Evolutionary conservation across 495 filamentous ascomycete genomes (phyloP), one percentile per base, ranked within the genome.

Genomic region (Ascobolus immersus): DNA sequence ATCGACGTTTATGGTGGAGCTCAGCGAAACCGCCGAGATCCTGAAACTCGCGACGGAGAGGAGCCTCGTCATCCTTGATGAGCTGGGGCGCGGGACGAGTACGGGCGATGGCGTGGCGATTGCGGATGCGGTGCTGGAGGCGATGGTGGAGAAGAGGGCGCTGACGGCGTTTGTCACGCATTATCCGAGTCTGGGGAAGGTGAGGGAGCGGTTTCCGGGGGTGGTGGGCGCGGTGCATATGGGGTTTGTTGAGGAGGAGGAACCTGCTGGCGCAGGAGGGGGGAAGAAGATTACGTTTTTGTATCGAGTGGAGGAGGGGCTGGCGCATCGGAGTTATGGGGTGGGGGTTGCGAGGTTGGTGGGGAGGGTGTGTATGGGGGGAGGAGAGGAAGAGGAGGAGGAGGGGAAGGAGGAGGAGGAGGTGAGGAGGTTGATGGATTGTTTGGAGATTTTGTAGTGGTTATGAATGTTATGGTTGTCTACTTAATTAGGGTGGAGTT

Each of bases 61-160:
- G 11, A 75, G 67, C 1, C 56, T 96, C 11, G 71, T 96, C 32
- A 74, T 96, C 17, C 67, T 96, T n/a, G 86, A 96, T 52, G 86
- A 96, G 54, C 60, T 96, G 2, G 86, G 86, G 18, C 63, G 86
- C 27, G 86, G 86, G 5, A 96, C 89, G 2, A 73, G 66, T 18
- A 94, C 89, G 5, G 79, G 93, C 46, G 86, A 96, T 54, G 86
- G 86, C 32, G 78, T 90, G 5, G 89, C 86, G 31, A 96, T 96
- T 48, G 86, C 86, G 2, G 73, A 89, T 49, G 77, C 82, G 9
- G 84, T 94, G 0, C 60, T 94, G 3, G 69, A 82, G 32, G 64
- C 82, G 39, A 66, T 93, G 41, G 70, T 84, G n/a, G 58, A 67
- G 23, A 67, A 77, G 2, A 57, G 60, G 34, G 78, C 78, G 32